Conservation (phyloP, 1,284 basidiomycete genomes). For the Boletus semigastroideus region DNA sequence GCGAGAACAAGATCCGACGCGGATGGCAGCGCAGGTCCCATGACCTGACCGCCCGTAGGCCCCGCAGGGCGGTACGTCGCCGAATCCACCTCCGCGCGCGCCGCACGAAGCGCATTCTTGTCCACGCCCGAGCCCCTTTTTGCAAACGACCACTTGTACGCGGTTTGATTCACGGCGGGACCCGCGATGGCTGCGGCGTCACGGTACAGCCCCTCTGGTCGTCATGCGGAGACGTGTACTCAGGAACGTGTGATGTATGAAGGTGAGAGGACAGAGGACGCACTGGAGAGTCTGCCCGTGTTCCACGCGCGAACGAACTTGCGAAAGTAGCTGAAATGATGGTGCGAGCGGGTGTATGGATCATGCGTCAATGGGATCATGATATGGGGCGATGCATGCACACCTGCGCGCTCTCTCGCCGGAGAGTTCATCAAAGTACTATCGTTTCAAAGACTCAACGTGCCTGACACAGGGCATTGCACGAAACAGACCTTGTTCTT, state of each 20-base stretch:
- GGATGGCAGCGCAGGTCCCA: slow-evolving; percentile 67
- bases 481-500: slow-evolving; percentile 60
- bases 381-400: slow-evolving; percentile 22
- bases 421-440: slow-evolving; percentile 78
- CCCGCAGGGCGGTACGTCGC: slow-evolving; percentile 48
- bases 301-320: slow-evolving; percentile 87
- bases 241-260: background rate
- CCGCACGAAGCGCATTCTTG: slow-evolving; percentile 52
- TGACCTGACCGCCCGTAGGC: slow-evolving; percentile 40
- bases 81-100: slow-evolving; percentile 56
- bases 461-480: background rate
- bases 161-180: slow-evolving; percentile 57
- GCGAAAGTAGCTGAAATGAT: slow-evolving; percentile 66
- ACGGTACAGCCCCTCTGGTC: slow-evolving; percentile 51
- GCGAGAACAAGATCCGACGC: slow-evolving; percentile 62
- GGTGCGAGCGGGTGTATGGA: background rate
- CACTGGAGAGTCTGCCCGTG: slow-evolving; percentile 64
- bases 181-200: slow-evolving; percentile 53
- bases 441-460: slow-evolving; percentile 1
- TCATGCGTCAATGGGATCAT: background rate
- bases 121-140: slow-evolving; percentile 49
- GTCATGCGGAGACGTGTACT: background rate
- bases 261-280: background rate
- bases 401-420: slow-evolving; percentile 74
- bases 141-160: slow-evolving; percentile 62